Percentiles rank a stretch among this genome's conserved stretches.
Evolutionary conservation across 306 rosid genomes (phyloP).

Genomic region (Vigna radiata): DNA sequence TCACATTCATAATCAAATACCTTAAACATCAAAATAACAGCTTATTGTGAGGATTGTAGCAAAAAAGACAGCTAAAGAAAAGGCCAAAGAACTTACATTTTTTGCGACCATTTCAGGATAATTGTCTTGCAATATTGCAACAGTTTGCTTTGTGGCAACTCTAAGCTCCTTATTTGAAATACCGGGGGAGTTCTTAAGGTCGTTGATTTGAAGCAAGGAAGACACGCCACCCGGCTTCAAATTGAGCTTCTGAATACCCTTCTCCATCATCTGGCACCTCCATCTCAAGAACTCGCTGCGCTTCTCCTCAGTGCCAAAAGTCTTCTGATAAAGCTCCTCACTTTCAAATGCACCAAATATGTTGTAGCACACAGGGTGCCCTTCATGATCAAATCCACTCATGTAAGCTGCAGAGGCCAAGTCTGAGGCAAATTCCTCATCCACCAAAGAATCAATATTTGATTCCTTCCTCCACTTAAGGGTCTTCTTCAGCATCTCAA

Average conservation of each 20-base stretch:
- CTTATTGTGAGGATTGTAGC: neutral
- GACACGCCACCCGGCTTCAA: conserved; percentile 60
- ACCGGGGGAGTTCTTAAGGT: conserved; percentile 56
- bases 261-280: conserved; percentile 66
- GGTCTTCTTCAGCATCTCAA: conserved; percentile 61
- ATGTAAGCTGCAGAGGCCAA: conserved; percentile 45
- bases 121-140: conserved; percentile 58
- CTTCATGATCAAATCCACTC: conserved; percentile 55
- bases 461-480: conserved; percentile 61
- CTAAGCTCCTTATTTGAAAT: conserved; percentile 57
- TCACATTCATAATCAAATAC: conserved; percentile 18
- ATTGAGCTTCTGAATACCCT: conserved; percentile 54
- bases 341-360: conserved; percentile 51
- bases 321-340: conserved; percentile 51
- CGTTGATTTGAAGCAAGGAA: conserved; percentile 61
- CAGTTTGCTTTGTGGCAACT: conserved; percentile 49
- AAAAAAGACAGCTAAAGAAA: neutral
- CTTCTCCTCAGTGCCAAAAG: conserved; percentile 53
- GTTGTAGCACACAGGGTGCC: conserved; percentile 63
- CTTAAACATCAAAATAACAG: neutral
- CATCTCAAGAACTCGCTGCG: conserved; percentile 51
- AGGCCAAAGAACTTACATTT: conserved; percentile 47
- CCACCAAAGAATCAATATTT: conserved; percentile 51
- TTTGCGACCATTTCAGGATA: conserved; percentile 64
- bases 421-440: conserved; percentile 46